These are phyloP conservation scores for Ceratobasidium sp. DNA, from an alignment of 1,284 basidiomycete species.

Conservation along the genomic window DNA sequence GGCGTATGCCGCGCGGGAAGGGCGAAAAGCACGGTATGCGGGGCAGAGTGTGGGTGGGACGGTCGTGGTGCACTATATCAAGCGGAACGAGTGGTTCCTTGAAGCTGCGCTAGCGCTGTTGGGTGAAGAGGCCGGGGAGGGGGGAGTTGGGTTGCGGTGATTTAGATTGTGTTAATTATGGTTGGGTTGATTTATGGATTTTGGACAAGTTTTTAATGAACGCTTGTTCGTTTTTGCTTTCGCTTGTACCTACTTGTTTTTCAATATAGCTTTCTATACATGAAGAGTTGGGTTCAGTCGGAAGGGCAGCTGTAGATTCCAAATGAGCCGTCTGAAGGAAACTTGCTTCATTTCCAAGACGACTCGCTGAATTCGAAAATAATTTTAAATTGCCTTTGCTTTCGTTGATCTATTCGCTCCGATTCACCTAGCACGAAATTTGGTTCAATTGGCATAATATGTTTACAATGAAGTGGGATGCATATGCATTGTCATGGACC, in stretches of 20 bases:
- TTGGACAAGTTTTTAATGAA: no score
- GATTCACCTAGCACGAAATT: no score
- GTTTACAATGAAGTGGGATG: conserved; percentile 12
- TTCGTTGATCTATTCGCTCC: not conserved
- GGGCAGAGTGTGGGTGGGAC: conserved; percentile 84
- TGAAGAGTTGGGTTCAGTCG: no score
- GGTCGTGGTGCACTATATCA: conserved; percentile 95
- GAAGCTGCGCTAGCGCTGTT: conserved; percentile 90
- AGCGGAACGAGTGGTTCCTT: conserved; percentile 94
- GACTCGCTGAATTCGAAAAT: no score
- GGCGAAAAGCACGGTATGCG: conserved; percentile 69
- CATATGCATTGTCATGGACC: not conserved
- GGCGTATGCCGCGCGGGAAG: conserved; percentile 75
- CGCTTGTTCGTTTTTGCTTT: no score
- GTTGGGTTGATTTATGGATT: not conserved
- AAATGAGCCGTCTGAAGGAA: no score
- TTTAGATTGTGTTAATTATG: not conserved
- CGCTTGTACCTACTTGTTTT: no score
- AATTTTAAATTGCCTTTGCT: not conserved
- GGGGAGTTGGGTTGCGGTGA: not conserved
- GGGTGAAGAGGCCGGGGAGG: conserved; percentile 50
- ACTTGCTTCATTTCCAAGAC: no score
- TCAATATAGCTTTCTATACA: no score
- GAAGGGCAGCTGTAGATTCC: no score
- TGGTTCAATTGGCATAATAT: conserved; percentile 4